Conservation (phyloP, 1,284 basidiomycete genomes). For the Sporisorium exsertum region DNA sequence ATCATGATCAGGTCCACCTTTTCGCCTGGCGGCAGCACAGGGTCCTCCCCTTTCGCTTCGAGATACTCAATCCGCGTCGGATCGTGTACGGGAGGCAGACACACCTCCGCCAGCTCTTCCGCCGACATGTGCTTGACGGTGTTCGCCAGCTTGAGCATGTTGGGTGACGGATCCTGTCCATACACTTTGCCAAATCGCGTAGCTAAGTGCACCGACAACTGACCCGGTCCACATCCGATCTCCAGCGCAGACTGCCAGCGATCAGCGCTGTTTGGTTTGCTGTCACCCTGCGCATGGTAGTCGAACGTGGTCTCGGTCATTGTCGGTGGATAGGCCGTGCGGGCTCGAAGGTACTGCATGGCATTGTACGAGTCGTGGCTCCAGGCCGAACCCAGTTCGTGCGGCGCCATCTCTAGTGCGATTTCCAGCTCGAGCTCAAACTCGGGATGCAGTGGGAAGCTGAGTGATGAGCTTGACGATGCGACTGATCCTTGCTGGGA, state of each 20-base stretch:
- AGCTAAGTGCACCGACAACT: conserved; percentile 48
- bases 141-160: conserved; percentile 50
- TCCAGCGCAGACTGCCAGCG: conserved; percentile 43
- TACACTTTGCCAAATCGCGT: conserved; percentile 40
- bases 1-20: conserved; percentile 50
- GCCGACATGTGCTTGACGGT: conserved; percentile 45
- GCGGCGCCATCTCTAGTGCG: conserved; percentile 44
- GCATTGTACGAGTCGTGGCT: conserved; percentile 45
- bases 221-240: conserved; percentile 48
- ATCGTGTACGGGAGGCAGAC: conserved; percentile 29
- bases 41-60: conserved; percentile 33
- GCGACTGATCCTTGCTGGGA: conserved; percentile 7
- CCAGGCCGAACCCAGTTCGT: conserved; percentile 42
- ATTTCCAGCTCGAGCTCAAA: conserved; percentile 47
- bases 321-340: conserved; percentile 46
- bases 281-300: conserved; percentile 31
- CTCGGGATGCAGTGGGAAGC: conserved; percentile 34
- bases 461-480: conserved; percentile 22
- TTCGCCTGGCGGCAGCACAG: conserved; percentile 33
- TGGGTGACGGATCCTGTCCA: conserved; percentile 40
- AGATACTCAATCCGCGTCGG: conserved; percentile 34
- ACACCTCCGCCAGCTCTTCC: conserved; percentile 33
- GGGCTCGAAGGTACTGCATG: conserved; percentile 39
- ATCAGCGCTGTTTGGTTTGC: background rate
- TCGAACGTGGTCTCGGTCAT: conserved; percentile 40